Evolutionary conservation across 1,284 basidiomycete species (phyloP), one percentile per base, ranked within the genome.

Genomic region (Moniliophthora roreri): DNA sequence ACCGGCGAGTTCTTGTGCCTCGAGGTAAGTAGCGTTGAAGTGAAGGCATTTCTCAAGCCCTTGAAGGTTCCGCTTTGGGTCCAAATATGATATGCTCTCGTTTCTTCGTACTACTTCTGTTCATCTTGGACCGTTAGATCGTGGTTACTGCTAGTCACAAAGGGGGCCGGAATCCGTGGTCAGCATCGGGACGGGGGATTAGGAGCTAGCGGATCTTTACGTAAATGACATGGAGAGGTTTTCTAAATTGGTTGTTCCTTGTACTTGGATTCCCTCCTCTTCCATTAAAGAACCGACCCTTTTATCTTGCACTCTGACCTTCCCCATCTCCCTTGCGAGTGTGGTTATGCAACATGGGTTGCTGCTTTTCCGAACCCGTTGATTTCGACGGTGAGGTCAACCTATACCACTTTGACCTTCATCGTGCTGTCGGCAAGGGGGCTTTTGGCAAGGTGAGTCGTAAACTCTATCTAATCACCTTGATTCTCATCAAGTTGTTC

Each of bases 361-460:
- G 54, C 66, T 72, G 82, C 65, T 75, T 81, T 60, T 83, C 84
- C 65, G 77, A 93, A 74, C 90, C 91, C 28, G 86, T 98, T 66
- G 93, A 98, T 78, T 95, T 95, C 72, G 91, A 96, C 61, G 84
- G 85, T 50, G 94, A 97, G 67, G 91, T 96, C 69, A 93, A 89
- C 66, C 87, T 98, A 50, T 98, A 91, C 74, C 95, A 98, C 74
- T 98, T 98, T 68, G 93, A 95, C 67, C 86, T 98, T 44, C 84
- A 97, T 63, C 83, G 93, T 50, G 90, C 91, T 26, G 93, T 98
- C 8, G 95, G 95, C 52, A 96, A 95, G 69, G 95, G 95, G 47
- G 94, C 95, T n/a, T 98, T 98, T 74, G 95, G 95, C 64, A 98
- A 97, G 84, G 95, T 93, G 56, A 32, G 76, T 66, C 54, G 20